phyloP scores from a whole-genome alignment of 2,329 filamentous ascomycete species.

The Neocucurbitaria cava region DNA sequence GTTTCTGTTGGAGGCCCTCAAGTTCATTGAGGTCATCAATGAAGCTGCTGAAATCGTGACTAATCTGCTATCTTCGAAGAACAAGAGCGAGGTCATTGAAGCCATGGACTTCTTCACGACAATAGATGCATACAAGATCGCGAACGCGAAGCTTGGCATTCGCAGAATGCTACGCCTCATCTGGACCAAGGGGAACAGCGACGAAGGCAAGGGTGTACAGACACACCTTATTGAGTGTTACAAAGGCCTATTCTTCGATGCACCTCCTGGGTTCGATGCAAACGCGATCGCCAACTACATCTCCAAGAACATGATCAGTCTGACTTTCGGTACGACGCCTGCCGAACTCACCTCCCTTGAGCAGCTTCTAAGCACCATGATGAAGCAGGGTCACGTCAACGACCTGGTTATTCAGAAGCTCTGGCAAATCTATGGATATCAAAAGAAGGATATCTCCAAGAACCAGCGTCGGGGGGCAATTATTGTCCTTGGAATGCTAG shows the following conservation, averaged over 20 bases:
- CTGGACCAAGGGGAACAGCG: slow-evolving; percentile 99
- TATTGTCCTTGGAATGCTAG: slow-evolving; percentile 96
- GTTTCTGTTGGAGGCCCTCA: slow-evolving; percentile 91
- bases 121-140: slow-evolving; percentile 93
- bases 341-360: slow-evolving; percentile 95
- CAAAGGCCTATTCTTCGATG: slow-evolving; percentile 93
- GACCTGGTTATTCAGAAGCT: slow-evolving; percentile 88
- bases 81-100: slow-evolving; percentile 98
- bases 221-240: slow-evolving; percentile 97
- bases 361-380: slow-evolving; percentile 95
- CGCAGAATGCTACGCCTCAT: slow-evolving; percentile 95
- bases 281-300: slow-evolving; percentile 96
- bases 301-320: slow-evolving; percentile 97
- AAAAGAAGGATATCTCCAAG: slow-evolving; percentile 85
- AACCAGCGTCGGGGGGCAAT: slow-evolving; percentile 91
- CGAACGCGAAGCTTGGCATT: slow-evolving; percentile 91
- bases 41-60: slow-evolving; percentile 80
- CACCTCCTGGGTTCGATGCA: slow-evolving; percentile 82
- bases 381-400: slow-evolving; percentile 87
- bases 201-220: slow-evolving; percentile 98
- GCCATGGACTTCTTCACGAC: slow-evolving; percentile 99
- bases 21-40: slow-evolving; percentile 91
- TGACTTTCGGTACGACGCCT: slow-evolving; percentile 93
- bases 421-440: slow-evolving; percentile 97
- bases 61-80: slow-evolving; percentile 89